Evolutionary conservation across 495 filamentous ascomycete species (phyloP), one percentile per base, ranked within the genome.

Genomic region (Neurospora pannonica): DNA sequence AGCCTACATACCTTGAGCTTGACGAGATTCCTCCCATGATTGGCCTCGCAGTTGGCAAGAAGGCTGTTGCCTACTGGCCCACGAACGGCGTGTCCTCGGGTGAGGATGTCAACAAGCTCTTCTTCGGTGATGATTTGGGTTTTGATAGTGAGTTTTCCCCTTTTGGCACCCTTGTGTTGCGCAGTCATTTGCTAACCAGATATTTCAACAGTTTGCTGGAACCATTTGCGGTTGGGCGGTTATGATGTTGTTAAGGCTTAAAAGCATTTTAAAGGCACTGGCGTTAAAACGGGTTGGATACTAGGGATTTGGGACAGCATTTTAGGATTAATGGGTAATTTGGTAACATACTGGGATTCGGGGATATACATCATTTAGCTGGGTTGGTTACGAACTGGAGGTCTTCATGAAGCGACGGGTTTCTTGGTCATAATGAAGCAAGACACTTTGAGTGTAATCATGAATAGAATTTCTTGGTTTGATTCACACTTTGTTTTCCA

Each of bases 41-140:
- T 73, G 90, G 88, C 2, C 76, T 93, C 2, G 91, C 90, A 0
- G 82, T 93, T 24, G 91, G 90, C 6, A 88, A 89, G 77, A 88
- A 87, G 74, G 90, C 89, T 0, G 86, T 92, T 13, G 84, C 86
- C 17, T 93, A 90, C 75, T 87, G 84, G 71, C 82, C 85, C 0
- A 82, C 80, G 0, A 80, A 80, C 3, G 90, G 89, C 0, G 84
- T 86, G 42, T 82, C 79, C 5, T 82, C 83, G 71, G 90, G 90
- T 0, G 87, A 88, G 75, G 85, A 92, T 54, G 82, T 89, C 15
- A 84, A 89, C 85, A 80, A 85, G 79, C 79, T 78, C 38, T 87
- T 91, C 77, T 93, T 93, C 80, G 87, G 89, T 37, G 85, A 90
- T 28, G 91, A 92, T 80, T 83, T 92, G 75, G 91, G 88, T 0